Base-by-base conservation (phyloP, 306 rosid species). In the apple (Malus domestica) region DNA sequence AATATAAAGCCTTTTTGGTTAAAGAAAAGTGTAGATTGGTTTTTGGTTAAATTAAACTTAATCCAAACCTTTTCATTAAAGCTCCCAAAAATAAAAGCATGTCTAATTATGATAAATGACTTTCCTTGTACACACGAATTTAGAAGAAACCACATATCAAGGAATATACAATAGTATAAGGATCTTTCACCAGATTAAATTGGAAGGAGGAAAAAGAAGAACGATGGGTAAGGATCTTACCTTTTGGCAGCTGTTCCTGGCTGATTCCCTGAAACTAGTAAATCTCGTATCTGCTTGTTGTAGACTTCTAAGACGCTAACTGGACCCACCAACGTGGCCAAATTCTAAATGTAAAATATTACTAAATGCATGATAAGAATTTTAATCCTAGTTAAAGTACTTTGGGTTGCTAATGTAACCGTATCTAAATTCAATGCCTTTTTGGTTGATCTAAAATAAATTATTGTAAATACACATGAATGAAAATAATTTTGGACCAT, bases 231-330 rank as follows among this genome's bases (percentile, higher is more conserved):
- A 63, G 67, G 52, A 51, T 49, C 64, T 72, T 60, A 92, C 98
- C 98, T 90, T 89, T 81, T 95, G 30, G 86, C 84, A 79, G 86
- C 75, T 19, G 76, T 79, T 68, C 92, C 96, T 19, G 85, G 82
- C 73, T 90, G 97, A 86, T 86, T 83, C 85, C 90, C 96, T 63
- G 93, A 76, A 79, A 83, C 88, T 15, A 96, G 84, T 87, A 96
- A 85, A 81, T 96, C 99, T 74, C 98, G 84, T 66, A 96, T 92
- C 80, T 96, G 99, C 84, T 96, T 98, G 44, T 96, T 96, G 86
- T 96, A 96, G 78, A 96, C 99, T 89, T 96, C 97, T 67, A 92
- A 84, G 79, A 89, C 98, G 71, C 98, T 90, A 49, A 96, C 99
- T 79, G 93, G 33, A 32, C 5, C 33, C 33, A 32, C 33, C 33